Evolutionary conservation across 2,329 filamentous ascomycete species (phyloP), one percentile per base, ranked within the genome.

Genomic region (Neofusicoccum kwambonambiense): DNA sequence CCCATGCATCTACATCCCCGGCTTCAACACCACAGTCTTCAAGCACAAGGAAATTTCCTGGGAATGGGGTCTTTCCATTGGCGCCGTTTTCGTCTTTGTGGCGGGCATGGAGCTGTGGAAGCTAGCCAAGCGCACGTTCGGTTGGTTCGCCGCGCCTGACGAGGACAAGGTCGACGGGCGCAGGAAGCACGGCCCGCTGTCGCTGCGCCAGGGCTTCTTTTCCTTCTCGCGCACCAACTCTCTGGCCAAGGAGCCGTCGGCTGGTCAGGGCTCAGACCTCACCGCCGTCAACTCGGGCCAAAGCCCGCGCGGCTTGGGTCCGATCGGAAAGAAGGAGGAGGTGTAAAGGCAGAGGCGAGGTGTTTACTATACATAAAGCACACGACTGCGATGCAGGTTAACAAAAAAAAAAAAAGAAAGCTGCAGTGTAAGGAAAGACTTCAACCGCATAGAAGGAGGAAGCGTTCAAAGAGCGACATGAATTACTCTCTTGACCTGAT

Each of bases 1-100:
- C 68, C 86, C 86, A 0, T 83, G 84, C 3, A 76, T 89, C 39
- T 72, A 72, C 57, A 71, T 72, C 52, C 70, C 70, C 3, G 69
- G 68, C 13, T 68, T 72, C 57, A 72, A 72, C 63, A 65, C 62
- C 5, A 67, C 52, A 37, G 69, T 72, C 37, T 72, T 72, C 61
- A 70, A 70, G 66, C 70, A 72, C 44, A 67, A 67, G 56, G 62
- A 61, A 12, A 72, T 72, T 47, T 64, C 65, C 0, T 72, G 69
- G 70, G 70, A 72, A 58, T 70, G 68, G 68, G 69, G 64, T 6
- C 66, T 71, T 3, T 41, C 58, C 11, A 56, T 68, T 13, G 68
- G 65, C 8, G 68, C 64, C 3, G 66, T 69, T n/a, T 44, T 70
- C 17, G 37, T 70, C 5, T 71, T 70, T 52, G 65, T 71, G 0